Base-by-base conservation (phyloP, 2,329 filamentous ascomycete genomes). In the Aspergillus carbonarius region DNA sequence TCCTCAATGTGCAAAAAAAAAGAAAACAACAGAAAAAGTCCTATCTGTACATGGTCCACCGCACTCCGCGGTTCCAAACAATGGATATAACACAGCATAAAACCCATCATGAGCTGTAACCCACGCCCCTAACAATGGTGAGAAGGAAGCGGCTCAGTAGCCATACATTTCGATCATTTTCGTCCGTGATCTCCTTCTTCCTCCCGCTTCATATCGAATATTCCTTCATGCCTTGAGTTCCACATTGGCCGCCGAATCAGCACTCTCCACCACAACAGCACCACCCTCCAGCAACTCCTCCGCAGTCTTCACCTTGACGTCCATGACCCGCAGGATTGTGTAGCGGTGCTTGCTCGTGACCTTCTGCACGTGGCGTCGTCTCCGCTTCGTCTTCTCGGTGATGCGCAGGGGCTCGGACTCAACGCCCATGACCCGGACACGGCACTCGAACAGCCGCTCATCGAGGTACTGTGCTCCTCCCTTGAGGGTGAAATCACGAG, bases 331-430 rank as follows among this genome's bases (percentile, higher is more conserved):
- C 76, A 99, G 72, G 20, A 96, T 85, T 2, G 95, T 99, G 76
- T 90, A 96, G 70, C 85, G 83, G 73, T 96, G 91, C 84, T 99
- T 97, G 81, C 92, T 97, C 79, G 83, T 88, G 9, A 95, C 89
- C 59, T 84, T 86, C 81, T 87, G 91, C 51, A 85, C 83, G 72
- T 85, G 82, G 63, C 86, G 78, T 68, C 85, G 81, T 71, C 89
- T 90, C 81, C 87, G 79, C 84, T 92, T 93, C 68, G 85, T 93
- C 84, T 93, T 93, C 78, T 90, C 82, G 79, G 91, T 91, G 67
- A 87, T 79, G 58, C 90, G 81, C 79, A 93, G 74, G 34, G 91
- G 90, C 79, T 93, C 90, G 58, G 86, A 85, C 78, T 98, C 95
- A 6, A 89, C 85, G 5, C 92, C 93, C 62, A 95, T 83, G 25